phyloP scores from a whole-genome alignment of 768 basidiomycete genomes.

The Boletellus emodensis region DNA sequence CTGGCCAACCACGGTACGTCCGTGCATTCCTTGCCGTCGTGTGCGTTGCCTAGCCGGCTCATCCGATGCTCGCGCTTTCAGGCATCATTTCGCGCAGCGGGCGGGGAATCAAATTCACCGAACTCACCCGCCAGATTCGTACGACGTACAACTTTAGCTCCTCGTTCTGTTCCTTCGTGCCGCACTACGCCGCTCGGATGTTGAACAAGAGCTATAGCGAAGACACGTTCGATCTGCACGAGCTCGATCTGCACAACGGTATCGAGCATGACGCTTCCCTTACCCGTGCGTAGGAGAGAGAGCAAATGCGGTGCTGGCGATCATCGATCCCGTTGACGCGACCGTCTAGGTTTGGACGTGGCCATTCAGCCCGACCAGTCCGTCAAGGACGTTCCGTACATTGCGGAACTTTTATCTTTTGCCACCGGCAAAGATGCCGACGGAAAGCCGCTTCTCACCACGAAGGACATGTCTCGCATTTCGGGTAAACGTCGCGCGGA shows the following conservation, averaged over 20 bases:
- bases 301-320: too few relatives aligned
- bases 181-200: constrained; percentile 55
- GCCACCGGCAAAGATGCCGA: constrained; percentile 57
- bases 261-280: constrained; percentile 36
- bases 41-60: not conserved
- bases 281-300: constrained; percentile 27
- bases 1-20: constrained; percentile 78
- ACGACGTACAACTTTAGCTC: constrained; percentile 67
- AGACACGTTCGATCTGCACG: constrained; percentile 61
- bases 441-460: constrained; percentile 46
- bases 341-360: constrained; percentile 49
- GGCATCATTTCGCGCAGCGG: constrained; percentile 58
- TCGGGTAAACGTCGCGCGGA: constrained; percentile 61
- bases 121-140: constrained; percentile 41
- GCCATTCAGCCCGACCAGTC: constrained; percentile 48
- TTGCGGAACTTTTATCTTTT: constrained; percentile 55
- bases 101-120: constrained; percentile 60
- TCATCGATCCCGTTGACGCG: not conserved
- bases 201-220: constrained; percentile 51
- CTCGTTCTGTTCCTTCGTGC: constrained; percentile 64
- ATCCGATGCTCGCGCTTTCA: not conserved
- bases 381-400: constrained; percentile 43
- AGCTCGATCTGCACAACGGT: constrained; percentile 70
- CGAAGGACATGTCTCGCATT: constrained; percentile 56
- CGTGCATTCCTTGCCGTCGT: not conserved